Base-by-base conservation (phyloP, 257 asterid genomes). In the Petrea volubilis region DNA sequence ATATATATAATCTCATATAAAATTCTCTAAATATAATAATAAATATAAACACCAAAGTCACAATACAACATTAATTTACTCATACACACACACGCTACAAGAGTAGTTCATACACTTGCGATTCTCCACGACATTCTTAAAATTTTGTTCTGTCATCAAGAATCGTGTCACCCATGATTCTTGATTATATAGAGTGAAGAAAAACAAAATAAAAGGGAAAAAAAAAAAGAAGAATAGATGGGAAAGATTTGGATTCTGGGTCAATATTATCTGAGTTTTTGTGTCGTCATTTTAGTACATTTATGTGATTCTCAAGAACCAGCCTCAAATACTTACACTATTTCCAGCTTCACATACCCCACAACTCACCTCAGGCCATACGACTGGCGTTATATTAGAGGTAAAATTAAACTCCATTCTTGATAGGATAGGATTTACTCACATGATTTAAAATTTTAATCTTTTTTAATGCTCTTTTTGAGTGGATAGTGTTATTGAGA, bases 301-400 rank as follows among this genome's bases (percentile, higher is more conserved):
- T 64, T 52, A 7, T 79, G 87, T 63, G 67, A 75, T 74, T 73
- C 89, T 41, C 88, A 77, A 72, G 83, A 76, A 64, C 82, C 63
- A 47, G 76, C 47, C 23, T 73, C 68, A 43, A 80, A 77, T 38
- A 81, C 87, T 31, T 85, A 72, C 81, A 81, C 86, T 64, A 66
- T 92, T 75, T 95, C 99, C 53, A 88, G 97, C 86, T 85, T 83
- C 80, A 79, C 85, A 5, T 95, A 95, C 79, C 80, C 86, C 11
- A 79, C 43, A 53, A 87, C 92, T 67, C 71, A 34, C 74, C 91
- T 95, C 72, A 82, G 59, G 52, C 96, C 99, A 57, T 95, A 80
- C 56, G 94, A 88, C 4, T 95, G 98, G 99, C 89, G 91, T 29
- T 95, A 92, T 78, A 78, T 92, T 29, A 85, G 82, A 85, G 99